phyloP scores from a whole-genome alignment of 2,329 filamentous ascomycete genomes.

The Talaromyces sp. region DNA sequence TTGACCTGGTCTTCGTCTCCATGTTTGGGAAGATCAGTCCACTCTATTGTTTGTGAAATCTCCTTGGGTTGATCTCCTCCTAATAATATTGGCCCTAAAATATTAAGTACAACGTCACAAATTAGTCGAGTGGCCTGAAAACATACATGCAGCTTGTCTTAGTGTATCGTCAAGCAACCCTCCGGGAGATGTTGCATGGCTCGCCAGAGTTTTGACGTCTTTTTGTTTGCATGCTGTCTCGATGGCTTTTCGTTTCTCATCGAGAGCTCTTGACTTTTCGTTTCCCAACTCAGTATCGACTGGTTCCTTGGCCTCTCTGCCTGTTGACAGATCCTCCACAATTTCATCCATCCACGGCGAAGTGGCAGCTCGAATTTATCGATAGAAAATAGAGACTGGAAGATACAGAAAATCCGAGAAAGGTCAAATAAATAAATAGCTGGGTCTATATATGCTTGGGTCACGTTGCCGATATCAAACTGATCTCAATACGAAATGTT shows the following conservation, averaged over 20 bases:
- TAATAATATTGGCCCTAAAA: conserved; percentile 43
- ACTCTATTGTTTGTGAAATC: conserved; percentile 29
- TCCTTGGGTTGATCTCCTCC: conserved; percentile 26
- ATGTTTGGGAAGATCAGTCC: conserved; percentile 66
- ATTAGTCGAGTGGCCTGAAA: not conserved
- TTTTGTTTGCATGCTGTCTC: conserved; percentile 54
- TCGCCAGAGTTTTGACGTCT: conserved; percentile 52
- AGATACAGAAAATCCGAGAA: not conserved
- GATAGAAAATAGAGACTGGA: not conserved
- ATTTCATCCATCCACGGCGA: not conserved
- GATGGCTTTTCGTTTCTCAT: conserved; percentile 44
- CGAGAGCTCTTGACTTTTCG: not conserved
- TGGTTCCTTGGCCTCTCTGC: not conserved
- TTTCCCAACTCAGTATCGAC: not conserved
- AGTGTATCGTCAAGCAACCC: conserved; percentile 63
- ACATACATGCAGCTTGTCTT: conserved; percentile 72
- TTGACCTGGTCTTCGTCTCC: conserved; percentile 84
- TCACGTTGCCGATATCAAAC: not conserved
- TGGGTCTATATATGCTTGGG: not conserved
- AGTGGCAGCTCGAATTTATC: not conserved
- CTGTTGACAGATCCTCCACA: not conserved
- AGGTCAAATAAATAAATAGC: not conserved
- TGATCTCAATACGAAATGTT: not conserved
- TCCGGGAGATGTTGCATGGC: conserved; percentile 57
- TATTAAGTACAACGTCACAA: conserved; percentile 12